These are phyloP conservation scores for Sicyos edulis DNA, from an alignment of 306 rosid genomes.

Conservation along the genomic window DNA sequence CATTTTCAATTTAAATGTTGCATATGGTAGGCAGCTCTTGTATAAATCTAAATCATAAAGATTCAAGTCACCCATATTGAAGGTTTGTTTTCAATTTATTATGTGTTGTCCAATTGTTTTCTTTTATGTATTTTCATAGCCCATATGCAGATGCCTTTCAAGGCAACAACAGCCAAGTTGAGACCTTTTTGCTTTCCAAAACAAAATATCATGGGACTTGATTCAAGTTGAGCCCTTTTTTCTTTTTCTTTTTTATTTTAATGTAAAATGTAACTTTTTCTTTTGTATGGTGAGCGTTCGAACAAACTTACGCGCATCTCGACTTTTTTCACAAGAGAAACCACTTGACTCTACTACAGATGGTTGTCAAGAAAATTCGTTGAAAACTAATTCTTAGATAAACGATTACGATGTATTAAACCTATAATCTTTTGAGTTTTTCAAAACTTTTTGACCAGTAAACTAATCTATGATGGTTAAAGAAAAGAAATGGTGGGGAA, in stretches of 20 bases:
- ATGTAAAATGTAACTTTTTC: too few relatives aligned
- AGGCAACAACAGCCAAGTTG: not conserved
- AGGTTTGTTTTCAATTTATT: not conserved
- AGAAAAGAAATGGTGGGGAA: conserved; percentile 9
- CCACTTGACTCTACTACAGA: not conserved
- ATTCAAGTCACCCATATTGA: not conserved
- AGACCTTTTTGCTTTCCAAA: conserved; percentile 1
- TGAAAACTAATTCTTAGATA: too few relatives aligned
- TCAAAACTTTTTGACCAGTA: too few relatives aligned
- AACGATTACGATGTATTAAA: too few relatives aligned
- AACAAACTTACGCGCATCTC: too few relatives aligned
- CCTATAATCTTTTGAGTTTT: too few relatives aligned
- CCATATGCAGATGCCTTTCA: conserved; percentile 3
- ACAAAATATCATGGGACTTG: not conserved
- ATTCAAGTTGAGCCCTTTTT: not conserved
- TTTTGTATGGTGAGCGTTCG: not conserved
- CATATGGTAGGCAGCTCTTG: too few relatives aligned
- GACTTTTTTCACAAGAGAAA: not conserved
- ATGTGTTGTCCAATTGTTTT: not conserved
- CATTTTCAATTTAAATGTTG: too few relatives aligned
- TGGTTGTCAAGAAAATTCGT: too few relatives aligned
- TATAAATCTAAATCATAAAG: not conserved
- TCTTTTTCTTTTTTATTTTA: not conserved
- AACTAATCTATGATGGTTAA: not conserved
- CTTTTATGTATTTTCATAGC: not conserved